A percentile compares a stretch with the other conserved stretches of the same genome.
Evolutionary conservation across 2,329 filamentous ascomycete species (phyloP).

Genomic region (Colletotrichum gloeosporioides): DNA sequence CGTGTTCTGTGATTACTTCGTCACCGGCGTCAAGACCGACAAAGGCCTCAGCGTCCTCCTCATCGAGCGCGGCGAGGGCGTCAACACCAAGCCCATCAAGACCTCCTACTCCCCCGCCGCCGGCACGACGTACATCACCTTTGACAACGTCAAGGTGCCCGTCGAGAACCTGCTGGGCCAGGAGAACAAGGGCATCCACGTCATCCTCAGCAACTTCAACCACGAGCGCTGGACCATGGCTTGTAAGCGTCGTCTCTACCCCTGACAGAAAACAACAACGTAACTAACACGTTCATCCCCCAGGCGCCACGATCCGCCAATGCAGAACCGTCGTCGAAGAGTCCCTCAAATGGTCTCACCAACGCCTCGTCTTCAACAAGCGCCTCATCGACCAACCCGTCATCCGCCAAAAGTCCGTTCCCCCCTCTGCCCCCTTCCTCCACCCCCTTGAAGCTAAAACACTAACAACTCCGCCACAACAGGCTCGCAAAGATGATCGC

Average conservation of each 20-base stretch:
- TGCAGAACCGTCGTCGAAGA: conserved; percentile 78
- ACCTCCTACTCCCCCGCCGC: conserved; percentile 81
- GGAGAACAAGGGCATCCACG: conserved; percentile 85
- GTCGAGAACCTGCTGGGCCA: conserved; percentile 78
- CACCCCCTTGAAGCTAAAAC: not conserved
- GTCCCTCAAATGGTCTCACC: conserved; percentile 87
- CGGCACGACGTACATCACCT: conserved; percentile 80
- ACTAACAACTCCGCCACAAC: conserved; percentile 4
- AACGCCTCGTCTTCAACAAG: conserved; percentile 84
- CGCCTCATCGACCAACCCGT: conserved; percentile 83
- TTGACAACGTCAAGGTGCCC: conserved; percentile 87
- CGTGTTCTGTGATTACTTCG: conserved; percentile 82
- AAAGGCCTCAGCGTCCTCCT: conserved; percentile 81
- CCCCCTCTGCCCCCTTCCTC: not conserved
- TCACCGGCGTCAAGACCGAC: conserved; percentile 78
- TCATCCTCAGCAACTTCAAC: conserved; percentile 89
- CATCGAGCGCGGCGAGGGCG: conserved; percentile 74
- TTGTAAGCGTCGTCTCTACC: conserved; percentile 43
- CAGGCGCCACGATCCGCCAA: conserved; percentile 65
- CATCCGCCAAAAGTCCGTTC: conserved; percentile 75
- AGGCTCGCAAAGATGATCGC: conserved; percentile 87
- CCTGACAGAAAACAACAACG: not conserved
- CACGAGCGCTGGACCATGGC: conserved; percentile 83
- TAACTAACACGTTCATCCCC: conserved; percentile 23
- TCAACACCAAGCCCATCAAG: conserved; percentile 81